Conservation (phyloP, 2,329 filamentous ascomycete species). For the Nemania bipapillata region DNA sequence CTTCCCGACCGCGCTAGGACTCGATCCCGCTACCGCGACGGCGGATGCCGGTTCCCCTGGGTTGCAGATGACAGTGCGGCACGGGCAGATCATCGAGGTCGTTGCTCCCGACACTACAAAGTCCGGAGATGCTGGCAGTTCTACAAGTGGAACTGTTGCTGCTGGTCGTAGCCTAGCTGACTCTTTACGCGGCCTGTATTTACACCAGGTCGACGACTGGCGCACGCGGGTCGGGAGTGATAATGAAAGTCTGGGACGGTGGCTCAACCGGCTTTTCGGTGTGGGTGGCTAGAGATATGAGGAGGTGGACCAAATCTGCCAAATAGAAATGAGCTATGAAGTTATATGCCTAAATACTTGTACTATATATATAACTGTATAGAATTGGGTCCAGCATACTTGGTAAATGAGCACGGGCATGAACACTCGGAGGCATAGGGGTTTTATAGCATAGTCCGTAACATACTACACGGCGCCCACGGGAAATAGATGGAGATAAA, state of each 20-base stretch:
- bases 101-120: no score
- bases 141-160: no score
- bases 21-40: not conserved
- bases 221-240: conserved; percentile 21
- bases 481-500: conserved; percentile 16
- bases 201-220: conserved; percentile 50
- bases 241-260: conserved; percentile 42
- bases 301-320: not conserved
- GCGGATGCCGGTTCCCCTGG: conserved; percentile 3
- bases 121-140: no score
- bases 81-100: conserved; percentile 53
- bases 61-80: conserved; percentile 53
- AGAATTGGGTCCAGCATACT: not conserved
- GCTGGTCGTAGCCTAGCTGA: not conserved
- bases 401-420: not conserved
- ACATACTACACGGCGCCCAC: not conserved
- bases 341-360: not conserved
- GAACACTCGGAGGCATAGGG: not conserved
- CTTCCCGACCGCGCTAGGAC: conserved; percentile 47
- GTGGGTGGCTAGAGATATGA: conserved; percentile 8
- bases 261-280: conserved; percentile 49
- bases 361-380: conserved; percentile 5
- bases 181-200: conserved; percentile 35
- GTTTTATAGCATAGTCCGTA: not conserved
- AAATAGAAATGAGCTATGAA: not conserved